Conservation (phyloP, 192 early-diverging fungal genomes). For the Entomortierella chlamydospora region DNA sequence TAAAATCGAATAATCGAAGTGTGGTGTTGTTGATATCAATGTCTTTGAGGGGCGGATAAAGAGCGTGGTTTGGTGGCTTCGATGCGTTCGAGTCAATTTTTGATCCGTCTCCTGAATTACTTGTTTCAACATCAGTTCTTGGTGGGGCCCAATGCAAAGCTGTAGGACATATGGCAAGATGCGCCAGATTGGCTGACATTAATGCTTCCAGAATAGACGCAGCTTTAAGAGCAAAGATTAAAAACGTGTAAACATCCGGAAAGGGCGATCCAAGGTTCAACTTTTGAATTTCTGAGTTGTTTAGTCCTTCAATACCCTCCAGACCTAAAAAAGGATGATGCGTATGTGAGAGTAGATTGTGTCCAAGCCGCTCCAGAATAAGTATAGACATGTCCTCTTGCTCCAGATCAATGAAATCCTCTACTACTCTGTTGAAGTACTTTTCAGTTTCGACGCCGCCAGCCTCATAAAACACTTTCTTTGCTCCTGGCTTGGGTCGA, state of each 20-base stretch:
- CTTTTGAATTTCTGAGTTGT: slow-evolving; percentile 10
- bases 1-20: slow-evolving; percentile 44
- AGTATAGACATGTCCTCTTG: slow-evolving; percentile 42
- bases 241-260: slow-evolving; percentile 36
- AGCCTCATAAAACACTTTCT: slow-evolving; percentile 20
- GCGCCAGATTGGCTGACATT: slow-evolving; percentile 18
- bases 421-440: slow-evolving; percentile 42
- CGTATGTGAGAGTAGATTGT: slow-evolving; percentile 28
- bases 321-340: slow-evolving; percentile 37
- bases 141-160: slow-evolving; percentile 34
- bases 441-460: slow-evolving; percentile 32
- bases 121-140: not conserved
- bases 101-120: not conserved
- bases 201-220: slow-evolving; percentile 37
- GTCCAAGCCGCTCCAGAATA: slow-evolving; percentile 34
- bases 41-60: slow-evolving; percentile 7
- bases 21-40: slow-evolving; percentile 46
- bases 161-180: slow-evolving; percentile 41
- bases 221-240: slow-evolving; percentile 42
- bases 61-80: not conserved
- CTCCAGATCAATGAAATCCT: slow-evolving; percentile 42
- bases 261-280: slow-evolving; percentile 31
- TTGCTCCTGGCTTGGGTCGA: slow-evolving; percentile 12
- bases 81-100: not conserved
- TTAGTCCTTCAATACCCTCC: slow-evolving; percentile 21